A percentile compares a stretch with the other conserved stretches of the same genome.
These are phyloP conservation scores for Yamadazyma sp. DNA, from an alignment of 805 yeast species.

Conservation along the genomic window DNA sequence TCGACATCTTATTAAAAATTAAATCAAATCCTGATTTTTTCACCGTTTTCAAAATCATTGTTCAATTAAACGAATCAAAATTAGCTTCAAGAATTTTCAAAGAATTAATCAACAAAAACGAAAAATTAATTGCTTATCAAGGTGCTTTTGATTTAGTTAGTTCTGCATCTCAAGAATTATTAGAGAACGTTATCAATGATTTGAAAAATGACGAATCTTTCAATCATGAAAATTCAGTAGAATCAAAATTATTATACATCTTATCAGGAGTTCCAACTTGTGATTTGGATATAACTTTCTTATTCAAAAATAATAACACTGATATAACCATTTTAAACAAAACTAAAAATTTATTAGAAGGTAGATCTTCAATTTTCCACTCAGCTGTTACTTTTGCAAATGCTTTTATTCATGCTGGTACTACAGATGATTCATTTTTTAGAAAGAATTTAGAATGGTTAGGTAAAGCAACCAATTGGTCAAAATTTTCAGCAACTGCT, in stretches of 20 bases:
- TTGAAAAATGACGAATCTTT: conserved; percentile 32
- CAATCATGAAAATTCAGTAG: conserved; percentile 19
- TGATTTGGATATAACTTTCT: conserved; percentile 85
- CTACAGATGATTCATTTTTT: conserved; percentile 91
- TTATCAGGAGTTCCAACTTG: conserved; percentile 92
- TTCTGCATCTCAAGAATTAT: conserved; percentile 86
- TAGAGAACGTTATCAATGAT: conserved; percentile 51
- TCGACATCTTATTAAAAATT: conserved; percentile 55
- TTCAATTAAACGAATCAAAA: conserved; percentile 75
- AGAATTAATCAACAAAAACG: conserved; percentile 51
- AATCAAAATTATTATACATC: conserved; percentile 57
- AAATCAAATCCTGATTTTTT: conserved; percentile 68
- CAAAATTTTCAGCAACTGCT: conserved; percentile 96
- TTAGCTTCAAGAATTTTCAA: conserved; percentile 70
- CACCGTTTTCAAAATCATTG: conserved; percentile 79
- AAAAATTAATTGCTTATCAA: conserved; percentile 71
- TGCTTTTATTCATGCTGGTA: conserved; percentile 94
- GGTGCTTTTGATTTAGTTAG: conserved; percentile 93
- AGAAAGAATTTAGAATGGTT: conserved; percentile 92
- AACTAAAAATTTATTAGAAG: conserved; percentile 79
- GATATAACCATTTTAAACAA: conserved; percentile 79
- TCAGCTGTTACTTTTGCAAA: conserved; percentile 93
- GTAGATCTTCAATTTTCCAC: conserved; percentile 90
- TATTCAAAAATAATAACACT: conserved; percentile 82
- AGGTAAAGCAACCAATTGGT: conserved; percentile 98